Evolutionary conservation across 257 asterid species (phyloP), one percentile per base, ranked within the genome.

Genomic region (Solanum virginianum): DNA sequence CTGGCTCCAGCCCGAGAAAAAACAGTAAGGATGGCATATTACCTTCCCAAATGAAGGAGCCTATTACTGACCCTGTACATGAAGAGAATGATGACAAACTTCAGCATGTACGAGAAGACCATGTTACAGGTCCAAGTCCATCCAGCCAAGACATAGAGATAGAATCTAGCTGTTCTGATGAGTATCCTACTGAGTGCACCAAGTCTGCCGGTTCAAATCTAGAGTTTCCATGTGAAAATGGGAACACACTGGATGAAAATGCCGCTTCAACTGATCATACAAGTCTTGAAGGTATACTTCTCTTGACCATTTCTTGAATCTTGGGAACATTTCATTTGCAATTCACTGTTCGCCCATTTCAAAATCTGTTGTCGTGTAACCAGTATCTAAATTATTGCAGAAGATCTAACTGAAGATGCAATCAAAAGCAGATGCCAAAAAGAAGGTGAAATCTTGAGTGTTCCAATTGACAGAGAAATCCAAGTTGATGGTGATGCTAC

Each of bases 1-100:
- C 97, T 66, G 65, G 88, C 88, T 87, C 86, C 89, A 94, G 98
- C 88, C 98, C 97, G 5, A 89, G 91, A 83, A 89, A 87, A 82
- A 83, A 83, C 59, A 87, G 86, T 17, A 92, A 92, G 71, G 93
- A 91, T 43, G 83, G 86, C 82, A 90, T 89, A 77, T 43, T 90
- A 81, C 88, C 91, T 51, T 88, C 90, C 15, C 93, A 86, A 80
- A 87, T 77, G 88, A 90, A 88, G 65, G 86, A 88, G 70, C 90
- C 98, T 84, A 92, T 93, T 26, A 87, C 86, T 59, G 86, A 83
- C 84, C 18, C 81, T 71, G 57, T 81, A 80, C 88, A 86, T 59
- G 84, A 57, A 83, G 88, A 82, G 77, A 86, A 66, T 62, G 91
- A 86, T 59, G 57, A 55, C 55, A n/a, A 49, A 11, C 53, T 71